phyloP scores from a whole-genome alignment of 2,329 filamentous ascomycete genomes.

The Aureobasidium subglaciale region DNA sequence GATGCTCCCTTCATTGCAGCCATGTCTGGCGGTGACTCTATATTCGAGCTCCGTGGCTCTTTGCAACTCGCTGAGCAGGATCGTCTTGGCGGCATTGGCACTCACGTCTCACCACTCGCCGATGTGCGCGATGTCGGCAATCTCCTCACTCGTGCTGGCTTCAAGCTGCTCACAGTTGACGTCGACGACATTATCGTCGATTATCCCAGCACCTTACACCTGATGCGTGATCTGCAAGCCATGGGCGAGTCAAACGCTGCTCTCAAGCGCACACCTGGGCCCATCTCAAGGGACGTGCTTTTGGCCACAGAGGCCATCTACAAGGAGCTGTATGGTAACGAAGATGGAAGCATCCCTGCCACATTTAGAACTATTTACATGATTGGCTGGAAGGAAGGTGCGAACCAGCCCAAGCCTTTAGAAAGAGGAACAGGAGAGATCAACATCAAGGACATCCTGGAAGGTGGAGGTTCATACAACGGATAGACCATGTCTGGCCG shows the following conservation, averaged over 20 bases:
- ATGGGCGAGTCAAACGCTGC: constrained; percentile 96
- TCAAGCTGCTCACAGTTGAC: constrained; percentile 93
- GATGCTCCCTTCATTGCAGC: constrained; percentile 88
- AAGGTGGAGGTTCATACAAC: constrained; percentile 28
- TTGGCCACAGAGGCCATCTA: constrained; percentile 87
- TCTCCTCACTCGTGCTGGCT: constrained; percentile 76
- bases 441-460: constrained; percentile 77
- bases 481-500: not conserved
- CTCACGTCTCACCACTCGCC: constrained; percentile 83
- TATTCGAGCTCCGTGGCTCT: constrained; percentile 89
- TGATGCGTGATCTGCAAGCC: constrained; percentile 89
- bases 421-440: constrained; percentile 77
- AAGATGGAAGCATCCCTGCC: constrained; percentile 65
- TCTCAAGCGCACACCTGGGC: constrained; percentile 72
- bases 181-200: constrained; percentile 96
- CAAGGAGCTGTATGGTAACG: constrained; percentile 74
- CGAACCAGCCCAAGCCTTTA: constrained; percentile 71
- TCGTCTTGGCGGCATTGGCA: constrained; percentile 80
- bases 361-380: constrained; percentile 96
- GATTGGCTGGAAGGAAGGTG: constrained; percentile 94
- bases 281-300: constrained; percentile 75
- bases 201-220: constrained; percentile 78
- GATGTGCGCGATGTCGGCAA: constrained; percentile 89
- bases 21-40: constrained; percentile 91
- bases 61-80: constrained; percentile 90